These are phyloP conservation scores for Rhodotorula sp. DNA, from an alignment of 1,284 basidiomycete species.

Conservation along the genomic window DNA sequence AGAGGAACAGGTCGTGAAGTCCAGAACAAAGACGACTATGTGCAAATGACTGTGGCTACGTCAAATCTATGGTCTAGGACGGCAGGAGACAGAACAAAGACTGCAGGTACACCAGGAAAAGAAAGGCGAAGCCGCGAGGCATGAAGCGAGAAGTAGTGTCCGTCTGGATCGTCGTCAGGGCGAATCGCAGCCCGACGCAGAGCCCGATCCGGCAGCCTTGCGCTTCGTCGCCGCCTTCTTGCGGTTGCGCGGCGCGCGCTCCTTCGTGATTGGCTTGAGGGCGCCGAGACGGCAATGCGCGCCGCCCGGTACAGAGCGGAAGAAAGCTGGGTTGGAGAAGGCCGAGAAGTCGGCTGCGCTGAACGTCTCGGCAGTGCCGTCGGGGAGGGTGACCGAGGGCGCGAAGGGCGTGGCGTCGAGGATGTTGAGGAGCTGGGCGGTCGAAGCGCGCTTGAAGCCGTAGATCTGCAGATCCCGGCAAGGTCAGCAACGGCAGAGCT, in stretches of 20 bases:
- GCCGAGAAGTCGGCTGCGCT: conserved; percentile 34
- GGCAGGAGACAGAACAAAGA: no score
- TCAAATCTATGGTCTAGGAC: no score
- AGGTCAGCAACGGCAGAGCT: neutral
- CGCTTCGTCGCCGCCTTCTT: conserved; percentile 15
- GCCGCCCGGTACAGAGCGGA: conserved; percentile 7
- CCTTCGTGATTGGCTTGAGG: conserved; percentile 34
- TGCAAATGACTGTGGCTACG: no score
- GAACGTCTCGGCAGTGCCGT: conserved; percentile 19
- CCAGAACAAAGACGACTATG: no score
- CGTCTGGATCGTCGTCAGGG: no score
- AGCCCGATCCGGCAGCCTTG: no score
- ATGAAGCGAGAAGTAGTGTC: no score
- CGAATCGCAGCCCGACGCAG: no score
- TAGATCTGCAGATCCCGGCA: conserved; percentile 18
- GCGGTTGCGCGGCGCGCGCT: conserved; percentile 18
- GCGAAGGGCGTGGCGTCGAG: conserved; percentile 27
- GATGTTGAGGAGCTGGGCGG: conserved; percentile 24
- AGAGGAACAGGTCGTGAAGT: no score
- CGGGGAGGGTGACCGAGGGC: neutral
- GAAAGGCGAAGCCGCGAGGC: no score
- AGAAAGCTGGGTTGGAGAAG: conserved; percentile 29
- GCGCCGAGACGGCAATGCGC: conserved; percentile 14
- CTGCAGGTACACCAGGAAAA: no score
- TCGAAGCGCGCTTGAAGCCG: conserved; percentile 40